Conservation (phyloP, 1,284 basidiomycete genomes). For the Ceratobasidium sp. region DNA sequence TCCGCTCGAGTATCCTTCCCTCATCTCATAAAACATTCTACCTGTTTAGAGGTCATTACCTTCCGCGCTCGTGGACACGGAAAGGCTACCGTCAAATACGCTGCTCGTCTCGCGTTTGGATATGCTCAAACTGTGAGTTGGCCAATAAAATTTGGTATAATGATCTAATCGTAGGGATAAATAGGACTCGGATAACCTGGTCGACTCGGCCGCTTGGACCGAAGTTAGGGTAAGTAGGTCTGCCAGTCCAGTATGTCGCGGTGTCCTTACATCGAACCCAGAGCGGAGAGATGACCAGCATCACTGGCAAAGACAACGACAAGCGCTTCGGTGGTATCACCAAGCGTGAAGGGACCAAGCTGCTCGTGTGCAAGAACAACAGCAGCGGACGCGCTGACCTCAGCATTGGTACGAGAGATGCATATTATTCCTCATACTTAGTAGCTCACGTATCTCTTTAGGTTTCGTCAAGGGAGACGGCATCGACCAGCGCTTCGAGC, state of each 20-base stretch:
- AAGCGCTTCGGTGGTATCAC: constrained; percentile 6
- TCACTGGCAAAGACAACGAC: neutral
- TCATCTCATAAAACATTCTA: neutral
- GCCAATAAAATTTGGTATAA: too few relatives aligned
- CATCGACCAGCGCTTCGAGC: constrained; percentile 25
- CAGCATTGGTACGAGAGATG: constrained; percentile 8
- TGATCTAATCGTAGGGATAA: neutral
- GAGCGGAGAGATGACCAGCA: constrained; percentile 11
- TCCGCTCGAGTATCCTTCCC: neutral
- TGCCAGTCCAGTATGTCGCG: neutral
- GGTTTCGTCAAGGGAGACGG: constrained; percentile 27
- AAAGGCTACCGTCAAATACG: constrained; percentile 10
- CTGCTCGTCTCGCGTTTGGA: constrained; percentile 19
- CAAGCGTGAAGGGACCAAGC: constrained; percentile 2
- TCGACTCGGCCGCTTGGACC: constrained; percentile 24
- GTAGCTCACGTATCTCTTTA: neutral
- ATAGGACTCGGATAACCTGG: constrained; percentile 13
- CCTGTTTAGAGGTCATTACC: constrained; percentile 15
- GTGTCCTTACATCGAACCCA: neutral
- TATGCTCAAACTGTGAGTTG: constrained; percentile 27
- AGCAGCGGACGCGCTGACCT: constrained; percentile 1
- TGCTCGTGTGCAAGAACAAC: constrained; percentile 27
- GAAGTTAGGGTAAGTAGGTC: constrained; percentile 14
- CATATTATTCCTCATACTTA: neutral
- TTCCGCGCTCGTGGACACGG: constrained; percentile 21